These are phyloP conservation scores for Coemansia brasiliensis DNA, from an alignment of 192 early-diverging fungal genomes.

Conservation along the genomic window DNA sequence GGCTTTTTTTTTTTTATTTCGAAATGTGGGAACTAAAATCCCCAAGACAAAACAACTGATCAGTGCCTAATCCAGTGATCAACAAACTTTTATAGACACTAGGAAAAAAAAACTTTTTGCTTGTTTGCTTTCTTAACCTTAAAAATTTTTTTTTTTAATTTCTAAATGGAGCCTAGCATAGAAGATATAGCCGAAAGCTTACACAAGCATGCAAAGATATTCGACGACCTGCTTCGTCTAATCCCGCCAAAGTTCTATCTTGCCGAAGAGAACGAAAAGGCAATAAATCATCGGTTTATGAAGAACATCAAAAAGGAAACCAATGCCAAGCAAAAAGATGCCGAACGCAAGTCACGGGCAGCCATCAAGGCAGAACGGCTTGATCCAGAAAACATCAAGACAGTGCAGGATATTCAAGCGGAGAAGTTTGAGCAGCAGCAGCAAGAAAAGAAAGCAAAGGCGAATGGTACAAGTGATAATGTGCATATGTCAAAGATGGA, in stretches of 20 bases:
- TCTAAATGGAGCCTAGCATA: conserved; percentile 22
- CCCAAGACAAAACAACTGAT: too few relatives aligned
- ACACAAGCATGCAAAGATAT: conserved; percentile 60
- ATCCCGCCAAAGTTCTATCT: conserved; percentile 87
- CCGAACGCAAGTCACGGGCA: conserved; percentile 71
- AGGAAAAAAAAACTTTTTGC: neutral
- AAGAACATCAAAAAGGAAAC: conserved; percentile 88
- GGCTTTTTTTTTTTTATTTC: too few relatives aligned
- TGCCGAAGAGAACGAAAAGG: conserved; percentile 59
- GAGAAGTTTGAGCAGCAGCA: conserved; percentile 56
- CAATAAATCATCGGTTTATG: conserved; percentile 54
- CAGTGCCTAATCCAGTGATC: too few relatives aligned
- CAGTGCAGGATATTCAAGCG: conserved; percentile 66
- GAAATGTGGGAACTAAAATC: too few relatives aligned
- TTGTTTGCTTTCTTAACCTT: neutral
- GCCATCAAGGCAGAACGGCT: conserved; percentile 55
- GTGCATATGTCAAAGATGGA: conserved; percentile 26
- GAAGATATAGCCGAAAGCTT: conserved; percentile 61
- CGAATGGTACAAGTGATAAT: conserved; percentile 4
- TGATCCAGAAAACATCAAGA: conserved; percentile 78
- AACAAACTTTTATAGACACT: neutral
- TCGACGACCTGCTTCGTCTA: conserved; percentile 75
- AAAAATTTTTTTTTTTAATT: neutral
- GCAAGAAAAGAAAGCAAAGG: conserved; percentile 31
- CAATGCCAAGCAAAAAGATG: conserved; percentile 84